Evolutionary conservation across 441 rosid species (phyloP).

Genomic region (Francoa sonchifolia): DNA sequence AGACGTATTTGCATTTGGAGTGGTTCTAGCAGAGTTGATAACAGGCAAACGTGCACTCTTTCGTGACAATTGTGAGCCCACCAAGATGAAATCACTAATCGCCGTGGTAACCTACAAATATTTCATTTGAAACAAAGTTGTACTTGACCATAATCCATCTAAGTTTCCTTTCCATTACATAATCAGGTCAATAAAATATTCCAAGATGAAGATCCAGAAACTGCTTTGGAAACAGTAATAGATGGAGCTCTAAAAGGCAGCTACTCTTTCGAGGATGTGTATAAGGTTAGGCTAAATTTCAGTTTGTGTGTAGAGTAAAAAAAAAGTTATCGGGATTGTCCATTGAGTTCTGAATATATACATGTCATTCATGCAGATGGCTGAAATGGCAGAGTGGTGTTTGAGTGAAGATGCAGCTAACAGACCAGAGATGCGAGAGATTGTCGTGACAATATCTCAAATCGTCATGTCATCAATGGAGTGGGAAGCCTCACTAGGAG

Average conservation of each 20-base stretch:
- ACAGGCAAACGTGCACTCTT: constrained; percentile 47
- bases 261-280: constrained; percentile 37
- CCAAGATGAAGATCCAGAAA: constrained; percentile 28
- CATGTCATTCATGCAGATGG: constrained; percentile 31
- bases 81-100: constrained; percentile 39
- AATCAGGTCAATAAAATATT: constrained; percentile 30
- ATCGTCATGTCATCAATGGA: constrained; percentile 34
- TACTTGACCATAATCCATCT: not conserved
- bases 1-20: constrained; percentile 56
- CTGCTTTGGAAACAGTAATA: constrained; percentile 30
- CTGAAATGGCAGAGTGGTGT: constrained; percentile 41
- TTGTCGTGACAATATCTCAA: constrained; percentile 26
- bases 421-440: constrained; percentile 52
- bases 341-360: too few relatives aligned
- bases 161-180: not conserved
- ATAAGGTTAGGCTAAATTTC: constrained; percentile 25
- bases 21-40: constrained; percentile 55
- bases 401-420: constrained; percentile 33
- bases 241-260: constrained; percentile 34
- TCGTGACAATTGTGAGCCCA: constrained; percentile 37
- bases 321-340: not conserved
- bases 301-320: not conserved
- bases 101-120: constrained; percentile 26
- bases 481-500: constrained; percentile 60
- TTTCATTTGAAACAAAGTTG: not conserved